These are phyloP conservation scores for Asparagopsis taxiformis DNA, from an alignment of 31 red algal species.

Conservation along the genomic window DNA sequence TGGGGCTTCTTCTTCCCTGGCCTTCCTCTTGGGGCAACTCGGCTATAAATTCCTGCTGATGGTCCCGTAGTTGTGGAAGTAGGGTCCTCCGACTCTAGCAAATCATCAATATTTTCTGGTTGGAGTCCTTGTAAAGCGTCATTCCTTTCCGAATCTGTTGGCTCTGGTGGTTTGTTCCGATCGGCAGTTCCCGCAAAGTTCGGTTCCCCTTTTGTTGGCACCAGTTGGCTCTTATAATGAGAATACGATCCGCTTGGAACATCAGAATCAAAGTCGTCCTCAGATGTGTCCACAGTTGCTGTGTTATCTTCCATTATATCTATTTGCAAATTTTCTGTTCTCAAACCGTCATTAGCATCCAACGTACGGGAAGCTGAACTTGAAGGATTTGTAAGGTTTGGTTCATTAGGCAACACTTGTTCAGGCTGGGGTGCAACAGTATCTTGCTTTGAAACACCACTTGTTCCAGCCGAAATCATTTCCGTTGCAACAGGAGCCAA, in stretches of 20 bases:
- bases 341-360: too few relatives aligned
- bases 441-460: too few relatives aligned
- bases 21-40: background rate
- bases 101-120: background rate
- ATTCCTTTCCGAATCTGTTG: background rate
- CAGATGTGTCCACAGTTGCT: too few relatives aligned
- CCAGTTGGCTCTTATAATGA: background rate
- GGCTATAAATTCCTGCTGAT: background rate
- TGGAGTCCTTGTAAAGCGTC: background rate
- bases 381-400: too few relatives aligned
- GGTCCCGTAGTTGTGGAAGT: background rate
- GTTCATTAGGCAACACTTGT: too few relatives aligned
- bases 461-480: too few relatives aligned
- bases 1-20: constrained; percentile 4
- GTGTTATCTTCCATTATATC: too few relatives aligned
- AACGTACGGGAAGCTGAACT: too few relatives aligned
- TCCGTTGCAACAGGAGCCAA: background rate
- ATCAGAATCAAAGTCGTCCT: background rate
- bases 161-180: background rate
- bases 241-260: background rate
- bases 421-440: too few relatives aligned
- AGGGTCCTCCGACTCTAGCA: constrained; percentile 3
- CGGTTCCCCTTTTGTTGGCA: background rate
- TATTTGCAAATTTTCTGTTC: too few relatives aligned
- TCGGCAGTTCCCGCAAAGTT: background rate